Base-by-base conservation (phyloP, 2,329 filamentous ascomycete species). In the Fusarium proliferatum region DNA sequence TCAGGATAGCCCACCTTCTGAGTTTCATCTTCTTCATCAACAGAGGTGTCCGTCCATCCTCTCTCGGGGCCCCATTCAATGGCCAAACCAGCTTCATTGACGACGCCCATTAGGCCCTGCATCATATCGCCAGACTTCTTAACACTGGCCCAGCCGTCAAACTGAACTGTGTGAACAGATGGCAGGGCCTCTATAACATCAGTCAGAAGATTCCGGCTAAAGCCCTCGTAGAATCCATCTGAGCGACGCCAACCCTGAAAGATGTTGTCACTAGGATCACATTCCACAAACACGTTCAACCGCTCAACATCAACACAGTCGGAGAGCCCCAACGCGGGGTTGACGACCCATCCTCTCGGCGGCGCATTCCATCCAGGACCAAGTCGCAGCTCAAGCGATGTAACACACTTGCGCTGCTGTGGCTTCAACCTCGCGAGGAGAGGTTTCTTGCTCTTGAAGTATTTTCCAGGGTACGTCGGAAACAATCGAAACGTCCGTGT, bases 401-500 rank as follows among this genome's bases (percentile, higher is more conserved):
- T 90, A 49, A 95, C 85, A 51, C 83, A 86, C 21, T 84, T 83
- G 39, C 92, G 88, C 64, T 93, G 91, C 36, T 83, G 84, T 1
- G 88, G 81, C 26, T 90, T 89, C 61, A 95, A 82, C 23, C 92
- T 90, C 10, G 91, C 88, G 34, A 95, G 85, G 1, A 95, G 84
- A 3, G 93, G 93, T 74, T 89, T 89, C 82, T 93, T 93, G 36
- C 90, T 91, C 82, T 94, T 92, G 84, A 93, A 93, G 82, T 92
- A 91, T 43, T 88, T 86, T 49, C 90, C 90, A 9, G 88, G 88
- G 28, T 88, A 85, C 7, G 87, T 90, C 17, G 92, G 91, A 76
- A 94, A 94, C 41, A 95, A 80, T 61, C 91, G 90, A 60, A 93
- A 88, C 0, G 87, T 85, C 60, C 88, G 87, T 13, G 85, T 86